A percentile compares a stretch with the other conserved stretches of the same genome.
Evolutionary conservation across 108 stramenopile genomes (phyloP).

Genomic region (Stephanodiscus triporus): DNA sequence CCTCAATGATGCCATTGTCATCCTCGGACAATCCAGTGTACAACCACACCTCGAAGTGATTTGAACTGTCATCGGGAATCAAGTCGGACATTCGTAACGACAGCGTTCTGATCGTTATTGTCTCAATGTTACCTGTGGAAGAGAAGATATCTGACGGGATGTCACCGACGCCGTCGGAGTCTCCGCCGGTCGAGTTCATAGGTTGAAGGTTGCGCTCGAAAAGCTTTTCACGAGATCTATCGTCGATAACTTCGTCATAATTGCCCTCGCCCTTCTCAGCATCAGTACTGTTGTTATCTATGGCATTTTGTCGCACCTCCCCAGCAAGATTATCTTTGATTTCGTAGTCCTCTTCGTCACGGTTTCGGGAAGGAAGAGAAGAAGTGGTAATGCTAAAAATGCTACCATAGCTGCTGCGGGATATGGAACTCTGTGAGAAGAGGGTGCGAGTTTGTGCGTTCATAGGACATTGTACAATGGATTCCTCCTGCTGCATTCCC

Average conservation of each 20-base stretch:
- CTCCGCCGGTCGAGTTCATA: not conserved
- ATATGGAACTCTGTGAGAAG: not conserved
- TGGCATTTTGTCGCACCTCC: not conserved
- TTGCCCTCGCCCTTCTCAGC: not conserved
- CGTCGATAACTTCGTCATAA: too few species aligned
- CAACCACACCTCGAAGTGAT: constrained; percentile 13
- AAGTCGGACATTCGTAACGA: constrained; percentile 6
- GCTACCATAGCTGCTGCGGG: not conserved
- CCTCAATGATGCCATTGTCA: not conserved
- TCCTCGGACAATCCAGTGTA: constrained; percentile 1
- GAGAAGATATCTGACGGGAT: not conserved
- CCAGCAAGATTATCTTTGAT: not conserved
- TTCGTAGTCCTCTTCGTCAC: not conserved
- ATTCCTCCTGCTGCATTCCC: too few species aligned
- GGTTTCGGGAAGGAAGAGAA: not conserved
- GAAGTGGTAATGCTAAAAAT: not conserved
- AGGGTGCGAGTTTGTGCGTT: not conserved
- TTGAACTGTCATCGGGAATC: not conserved
- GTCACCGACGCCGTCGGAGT: not conserved
- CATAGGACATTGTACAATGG: too few species aligned
- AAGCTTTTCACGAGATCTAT: too few species aligned
- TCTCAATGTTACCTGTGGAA: not conserved
- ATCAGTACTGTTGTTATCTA: not conserved
- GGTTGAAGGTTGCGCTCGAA: not conserved
- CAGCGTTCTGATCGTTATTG: constrained; percentile 5